phyloP scores from a whole-genome alignment of 2,329 filamentous ascomycete species.

The Colletotrichum navitas region DNA sequence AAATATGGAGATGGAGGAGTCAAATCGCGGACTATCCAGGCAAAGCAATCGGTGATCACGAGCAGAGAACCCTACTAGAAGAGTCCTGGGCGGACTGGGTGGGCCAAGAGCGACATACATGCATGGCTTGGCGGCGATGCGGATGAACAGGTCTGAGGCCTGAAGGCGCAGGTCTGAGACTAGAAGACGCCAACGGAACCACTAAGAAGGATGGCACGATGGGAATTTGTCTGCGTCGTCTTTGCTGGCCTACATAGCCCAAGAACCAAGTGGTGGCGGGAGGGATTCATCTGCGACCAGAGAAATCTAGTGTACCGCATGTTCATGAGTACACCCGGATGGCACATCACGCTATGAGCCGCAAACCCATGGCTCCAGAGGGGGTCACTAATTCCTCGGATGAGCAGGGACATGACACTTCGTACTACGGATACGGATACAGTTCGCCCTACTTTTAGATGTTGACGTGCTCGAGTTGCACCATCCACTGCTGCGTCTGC shows the following conservation, averaged over 20 bases:
- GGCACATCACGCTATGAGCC: constrained; percentile 27
- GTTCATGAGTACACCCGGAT: constrained; percentile 10
- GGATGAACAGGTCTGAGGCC: constrained; percentile 4
- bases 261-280: background rate
- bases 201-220: constrained; percentile 12
- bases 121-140: constrained; percentile 10
- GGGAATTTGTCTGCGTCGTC: constrained; percentile 21
- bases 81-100: constrained; percentile 20
- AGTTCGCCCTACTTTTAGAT: background rate
- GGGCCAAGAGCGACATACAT: constrained; percentile 2
- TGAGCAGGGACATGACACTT: constrained; percentile 5
- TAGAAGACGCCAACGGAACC: constrained; percentile 15
- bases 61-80: constrained; percentile 23
- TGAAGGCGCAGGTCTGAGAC: background rate
- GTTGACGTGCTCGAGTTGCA: constrained; percentile 25
- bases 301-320: background rate
- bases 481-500: constrained; percentile 23
- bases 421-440: background rate
- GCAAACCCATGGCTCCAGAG: constrained; percentile 9
- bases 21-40: constrained; percentile 8
- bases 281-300: background rate
- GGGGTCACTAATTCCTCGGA: constrained; percentile 24
- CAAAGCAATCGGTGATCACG: constrained; percentile 32
- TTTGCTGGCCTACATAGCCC: background rate
- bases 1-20: constrained; percentile 9